phyloP scores from a whole-genome alignment of 257 asterid genomes.

The Rauvolfia tetraphylla region DNA sequence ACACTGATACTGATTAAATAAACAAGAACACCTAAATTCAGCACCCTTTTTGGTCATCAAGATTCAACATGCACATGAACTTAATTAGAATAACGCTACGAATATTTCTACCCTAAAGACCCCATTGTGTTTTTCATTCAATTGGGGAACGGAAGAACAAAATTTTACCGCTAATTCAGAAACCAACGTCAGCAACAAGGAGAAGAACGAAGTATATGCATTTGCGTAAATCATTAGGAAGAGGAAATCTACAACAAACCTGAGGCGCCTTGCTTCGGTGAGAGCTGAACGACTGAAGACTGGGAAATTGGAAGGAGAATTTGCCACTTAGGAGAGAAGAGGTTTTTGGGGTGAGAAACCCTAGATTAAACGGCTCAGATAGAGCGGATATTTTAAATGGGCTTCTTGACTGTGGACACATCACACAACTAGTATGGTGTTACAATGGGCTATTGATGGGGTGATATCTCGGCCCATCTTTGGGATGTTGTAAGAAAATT shows the following conservation, averaged over 20 bases:
- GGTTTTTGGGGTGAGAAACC: slow-evolving; percentile 4
- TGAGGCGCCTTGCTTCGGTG: neutral
- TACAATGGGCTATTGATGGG: neutral
- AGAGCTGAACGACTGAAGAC: neutral
- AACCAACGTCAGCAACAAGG: neutral
- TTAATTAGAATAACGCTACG: neutral
- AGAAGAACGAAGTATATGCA: neutral
- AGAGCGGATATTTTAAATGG: neutral
- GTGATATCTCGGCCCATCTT: neutral
- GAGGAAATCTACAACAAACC: neutral
- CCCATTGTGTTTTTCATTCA: neutral
- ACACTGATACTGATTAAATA: neutral
- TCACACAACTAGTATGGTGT: neutral
- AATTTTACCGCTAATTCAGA: neutral
- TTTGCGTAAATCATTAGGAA: neutral
- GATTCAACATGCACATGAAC: neutral
- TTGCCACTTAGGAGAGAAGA: neutral
- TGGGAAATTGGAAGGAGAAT: neutral
- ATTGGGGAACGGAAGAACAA: neutral
- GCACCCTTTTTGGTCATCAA: neutral
- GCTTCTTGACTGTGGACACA: neutral
- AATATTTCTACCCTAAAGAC: neutral
- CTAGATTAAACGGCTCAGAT: slow-evolving; percentile 7
- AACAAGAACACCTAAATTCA: neutral
- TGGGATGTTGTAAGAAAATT: too few relatives aligned